Conservation (phyloP, 2,329 filamentous ascomycete genomes). For the Biscogniauxia marginata region DNA sequence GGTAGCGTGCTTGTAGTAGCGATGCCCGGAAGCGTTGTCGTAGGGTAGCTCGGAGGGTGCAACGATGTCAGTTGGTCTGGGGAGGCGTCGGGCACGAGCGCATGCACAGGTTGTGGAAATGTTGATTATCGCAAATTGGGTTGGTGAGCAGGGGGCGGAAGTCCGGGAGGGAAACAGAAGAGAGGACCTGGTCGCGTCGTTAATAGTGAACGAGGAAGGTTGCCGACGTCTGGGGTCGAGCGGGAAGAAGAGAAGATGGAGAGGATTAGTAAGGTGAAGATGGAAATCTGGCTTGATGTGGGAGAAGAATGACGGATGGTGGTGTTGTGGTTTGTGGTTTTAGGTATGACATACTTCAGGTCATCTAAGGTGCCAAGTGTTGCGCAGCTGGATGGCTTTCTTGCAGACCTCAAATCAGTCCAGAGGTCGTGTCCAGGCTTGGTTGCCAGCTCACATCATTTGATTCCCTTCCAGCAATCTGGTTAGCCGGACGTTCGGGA, state of each 20-base stretch:
- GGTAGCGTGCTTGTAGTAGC: neutral
- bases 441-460: neutral
- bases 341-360: neutral
- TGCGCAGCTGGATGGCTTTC: neutral
- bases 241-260: slow-evolving; percentile 1
- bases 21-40: neutral
- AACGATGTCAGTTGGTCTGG: no score
- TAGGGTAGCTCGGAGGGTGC: neutral
- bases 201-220: neutral
- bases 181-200: neutral
- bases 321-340: neutral
- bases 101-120: neutral
- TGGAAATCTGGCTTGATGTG: slow-evolving; percentile 15
- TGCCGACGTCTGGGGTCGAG: neutral
- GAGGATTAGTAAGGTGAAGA: slow-evolving; percentile 15
- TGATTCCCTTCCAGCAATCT: no score
- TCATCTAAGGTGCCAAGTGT: neutral
- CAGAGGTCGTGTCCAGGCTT: no score
- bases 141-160: neutral
- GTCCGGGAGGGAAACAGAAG: neutral
- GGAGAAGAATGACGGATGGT: neutral
- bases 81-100: neutral
- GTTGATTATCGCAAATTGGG: neutral
- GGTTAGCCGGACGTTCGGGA: neutral
- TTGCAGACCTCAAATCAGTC: neutral